These are phyloP conservation scores for Agaricus sinodeliciosus DNA, from an alignment of 768 basidiomycete species.

Conservation along the genomic window DNA sequence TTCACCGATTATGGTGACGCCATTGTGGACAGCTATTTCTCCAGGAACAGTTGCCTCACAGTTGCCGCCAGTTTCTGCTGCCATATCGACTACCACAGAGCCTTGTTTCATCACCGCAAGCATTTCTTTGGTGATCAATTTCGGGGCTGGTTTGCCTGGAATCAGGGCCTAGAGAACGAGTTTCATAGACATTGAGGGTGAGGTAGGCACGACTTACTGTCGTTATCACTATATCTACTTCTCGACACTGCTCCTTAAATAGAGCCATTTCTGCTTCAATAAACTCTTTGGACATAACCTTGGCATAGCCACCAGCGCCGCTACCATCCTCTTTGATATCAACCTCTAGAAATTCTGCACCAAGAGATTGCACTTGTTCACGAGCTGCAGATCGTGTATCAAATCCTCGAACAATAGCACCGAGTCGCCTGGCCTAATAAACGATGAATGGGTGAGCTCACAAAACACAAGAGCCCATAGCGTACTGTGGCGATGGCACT, in stretches of 20 bases:
- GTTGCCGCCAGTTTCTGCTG: conserved; percentile 87
- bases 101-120: conserved; percentile 89
- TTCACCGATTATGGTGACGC: conserved; percentile 78
- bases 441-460: not conserved
- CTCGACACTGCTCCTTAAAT: conserved; percentile 83
- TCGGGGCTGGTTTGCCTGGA: conserved; percentile 83
- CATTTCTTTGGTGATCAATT: conserved; percentile 80
- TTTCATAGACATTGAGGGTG: not conserved
- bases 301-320: conserved; percentile 81
- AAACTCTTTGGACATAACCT: conserved; percentile 87
- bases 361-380: conserved; percentile 86
- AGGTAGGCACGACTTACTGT: conserved; percentile 41
- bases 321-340: conserved; percentile 74
- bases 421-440: conserved; percentile 66
- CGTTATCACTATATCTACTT: conserved; percentile 86
- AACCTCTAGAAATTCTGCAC: conserved; percentile 88
- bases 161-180: conserved; percentile 54
- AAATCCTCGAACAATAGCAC: conserved; percentile 85
- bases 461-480: not conserved
- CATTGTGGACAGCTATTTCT: conserved; percentile 57
- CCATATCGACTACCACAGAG: conserved; percentile 82
- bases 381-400: conserved; percentile 81
- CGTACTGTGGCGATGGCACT: conserved; percentile 79
- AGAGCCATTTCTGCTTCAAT: conserved; percentile 85
- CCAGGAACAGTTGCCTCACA: conserved; percentile 80